Evolutionary conservation across 441 rosid genomes (phyloP).

Genomic region (Mallotus repandus): DNA sequence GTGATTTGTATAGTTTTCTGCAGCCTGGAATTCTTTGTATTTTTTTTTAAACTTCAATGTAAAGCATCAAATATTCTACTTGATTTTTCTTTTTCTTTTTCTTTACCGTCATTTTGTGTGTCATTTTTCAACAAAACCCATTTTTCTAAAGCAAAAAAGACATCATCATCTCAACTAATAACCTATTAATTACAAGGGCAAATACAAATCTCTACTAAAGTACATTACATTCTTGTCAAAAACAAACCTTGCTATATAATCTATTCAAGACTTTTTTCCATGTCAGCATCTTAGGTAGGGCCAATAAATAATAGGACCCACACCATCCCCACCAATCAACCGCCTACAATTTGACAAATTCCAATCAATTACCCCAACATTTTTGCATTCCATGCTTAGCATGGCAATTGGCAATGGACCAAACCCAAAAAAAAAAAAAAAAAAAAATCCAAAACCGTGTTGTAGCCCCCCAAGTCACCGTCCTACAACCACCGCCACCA

Average conservation of each 20-base stretch:
- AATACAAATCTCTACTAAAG: neutral
- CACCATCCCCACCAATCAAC: slow-evolving; percentile 1
- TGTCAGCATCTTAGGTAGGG: neutral
- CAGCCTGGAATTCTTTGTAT: neutral
- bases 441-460: slow-evolving; percentile 6
- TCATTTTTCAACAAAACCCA: slow-evolving; percentile 5
- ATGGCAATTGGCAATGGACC: neutral
- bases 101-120: neutral
- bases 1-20: neutral
- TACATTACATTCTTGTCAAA: neutral
- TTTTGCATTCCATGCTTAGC: neutral
- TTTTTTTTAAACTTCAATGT: neutral
- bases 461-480: slow-evolving; percentile 30
- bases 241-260: no score
- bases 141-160: slow-evolving; percentile 1
- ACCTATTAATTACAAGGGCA: neutral
- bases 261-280: neutral
- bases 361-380: neutral
- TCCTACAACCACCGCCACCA: slow-evolving; percentile 35
- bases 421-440: neutral
- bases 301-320: neutral
- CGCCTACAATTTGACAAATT: neutral
- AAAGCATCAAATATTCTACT: slow-evolving; percentile 5
- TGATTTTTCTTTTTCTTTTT: neutral
- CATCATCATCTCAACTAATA: neutral